A percentile compares a stretch with the other conserved stretches of the same genome.
These are phyloP conservation scores for Crithidia fasciculata DNA, from an alignment of 208 protist genomes.

Conservation along the genomic window DNA sequence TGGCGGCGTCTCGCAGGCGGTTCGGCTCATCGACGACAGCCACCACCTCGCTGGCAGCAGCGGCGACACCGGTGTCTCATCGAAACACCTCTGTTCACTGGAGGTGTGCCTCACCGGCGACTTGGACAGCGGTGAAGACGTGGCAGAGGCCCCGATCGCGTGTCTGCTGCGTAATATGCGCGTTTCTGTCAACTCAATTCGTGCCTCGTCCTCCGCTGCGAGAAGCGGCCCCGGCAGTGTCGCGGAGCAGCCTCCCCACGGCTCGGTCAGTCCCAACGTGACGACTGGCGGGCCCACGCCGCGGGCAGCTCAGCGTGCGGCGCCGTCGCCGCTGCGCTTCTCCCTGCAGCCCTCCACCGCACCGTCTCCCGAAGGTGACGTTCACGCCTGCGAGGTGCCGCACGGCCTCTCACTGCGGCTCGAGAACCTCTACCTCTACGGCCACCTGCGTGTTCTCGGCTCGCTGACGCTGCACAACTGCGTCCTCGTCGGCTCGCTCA, in stretches of 20 bases:
- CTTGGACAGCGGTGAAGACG: not conserved
- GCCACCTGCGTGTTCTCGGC: constrained; percentile 60
- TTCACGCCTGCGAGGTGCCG: constrained; percentile 44
- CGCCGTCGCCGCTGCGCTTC: constrained; percentile 10
- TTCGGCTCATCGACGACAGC: not conserved
- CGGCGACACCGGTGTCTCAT: not conserved
- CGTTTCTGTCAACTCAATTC: constrained; percentile 10
- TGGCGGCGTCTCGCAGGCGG: not conserved
- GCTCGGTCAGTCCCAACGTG: not conserved
- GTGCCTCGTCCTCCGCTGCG: not conserved
- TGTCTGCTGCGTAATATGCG: constrained; percentile 36
- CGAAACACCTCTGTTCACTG: not conserved
- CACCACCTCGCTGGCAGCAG: not conserved
- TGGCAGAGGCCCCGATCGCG: constrained; percentile 8
- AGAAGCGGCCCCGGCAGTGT: not conserved
- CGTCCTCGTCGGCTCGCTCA: constrained; percentile 58
- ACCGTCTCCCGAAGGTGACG: constrained; percentile 20
- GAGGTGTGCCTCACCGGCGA: constrained; percentile 29
- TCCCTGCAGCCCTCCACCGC: constrained; percentile 32
- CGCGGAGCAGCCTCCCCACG: not conserved
- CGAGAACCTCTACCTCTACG: constrained; percentile 55
- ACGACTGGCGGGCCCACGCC: not conserved
- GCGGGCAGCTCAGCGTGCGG: no score
- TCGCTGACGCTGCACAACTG: constrained; percentile 58
- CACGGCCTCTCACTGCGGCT: constrained; percentile 47